Evolutionary conservation across 1,284 basidiomycete species (phyloP).

Genomic region (Melampsora abietis-canadensis): DNA sequence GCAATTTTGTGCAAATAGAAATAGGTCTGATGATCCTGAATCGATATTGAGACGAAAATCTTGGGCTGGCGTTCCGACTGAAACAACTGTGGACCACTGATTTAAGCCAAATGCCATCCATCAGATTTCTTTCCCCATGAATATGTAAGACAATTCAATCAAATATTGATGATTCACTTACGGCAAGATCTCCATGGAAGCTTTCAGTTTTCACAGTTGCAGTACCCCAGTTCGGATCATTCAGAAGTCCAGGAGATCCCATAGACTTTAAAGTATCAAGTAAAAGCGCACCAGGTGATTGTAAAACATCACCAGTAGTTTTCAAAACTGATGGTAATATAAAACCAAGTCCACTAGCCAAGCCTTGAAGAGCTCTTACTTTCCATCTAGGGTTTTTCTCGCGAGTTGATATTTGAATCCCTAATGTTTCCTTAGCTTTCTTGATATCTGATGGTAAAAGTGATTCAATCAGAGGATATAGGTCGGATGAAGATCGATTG

Average conservation of each 20-base stretch:
- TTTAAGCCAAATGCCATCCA: neutral
- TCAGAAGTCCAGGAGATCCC: constrained; percentile 2
- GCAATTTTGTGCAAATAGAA: constrained; percentile 32
- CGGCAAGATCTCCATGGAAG: constrained; percentile 22
- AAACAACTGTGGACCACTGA: constrained; percentile 33
- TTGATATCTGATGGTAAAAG: constrained; percentile 11
- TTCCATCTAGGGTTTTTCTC: constrained; percentile 4
- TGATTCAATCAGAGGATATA: constrained; percentile 18
- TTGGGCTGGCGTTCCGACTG: constrained; percentile 25
- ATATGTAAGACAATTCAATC: neutral
- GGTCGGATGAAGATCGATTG: constrained; percentile 22
- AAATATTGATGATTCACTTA: neutral
- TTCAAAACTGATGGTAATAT: constrained; percentile 12
- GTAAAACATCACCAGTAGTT: neutral
- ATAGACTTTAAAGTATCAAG: neutral
- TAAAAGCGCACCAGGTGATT: neutral
- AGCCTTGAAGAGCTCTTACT: constrained; percentile 7
- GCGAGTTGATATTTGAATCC: neutral
- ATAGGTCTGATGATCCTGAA: constrained; percentile 34
- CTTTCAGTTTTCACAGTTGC: constrained; percentile 41
- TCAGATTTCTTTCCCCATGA: neutral
- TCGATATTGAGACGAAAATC: constrained; percentile 29
- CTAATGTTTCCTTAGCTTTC: neutral
- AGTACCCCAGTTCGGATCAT: constrained; percentile 20
- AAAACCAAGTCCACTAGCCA: constrained; percentile 10